phyloP scores from a whole-genome alignment of 345 rosid genomes.

The Sisymbrium altissimum region DNA sequence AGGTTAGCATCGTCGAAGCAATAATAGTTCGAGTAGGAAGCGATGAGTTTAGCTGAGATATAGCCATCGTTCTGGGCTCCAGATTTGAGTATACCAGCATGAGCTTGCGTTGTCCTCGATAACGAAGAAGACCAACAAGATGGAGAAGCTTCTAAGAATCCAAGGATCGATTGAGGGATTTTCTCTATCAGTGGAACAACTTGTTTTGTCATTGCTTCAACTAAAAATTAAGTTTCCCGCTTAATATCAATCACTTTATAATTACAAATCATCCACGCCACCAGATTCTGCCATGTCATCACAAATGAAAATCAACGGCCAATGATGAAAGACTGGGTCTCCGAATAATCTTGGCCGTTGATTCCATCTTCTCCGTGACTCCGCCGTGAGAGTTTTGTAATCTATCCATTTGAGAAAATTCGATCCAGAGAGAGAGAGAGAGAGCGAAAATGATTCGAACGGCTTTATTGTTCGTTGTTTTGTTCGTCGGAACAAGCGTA shows the following conservation, averaged over 20 bases:
- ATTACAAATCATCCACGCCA: slow-evolving; percentile 3
- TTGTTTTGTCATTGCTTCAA: slow-evolving; percentile 34
- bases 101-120: slow-evolving; percentile 31
- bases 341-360: not conserved
- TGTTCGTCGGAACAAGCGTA: slow-evolving; percentile 15
- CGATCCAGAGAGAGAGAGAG: slow-evolving; percentile 1
- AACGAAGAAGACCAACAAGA: slow-evolving; percentile 25
- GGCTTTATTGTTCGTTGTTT: slow-evolving; percentile 19
- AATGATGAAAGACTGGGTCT: not conserved
- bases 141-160: slow-evolving; percentile 23
- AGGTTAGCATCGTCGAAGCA: slow-evolving; percentile 42
- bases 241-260: not conserved
- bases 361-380: not conserved
- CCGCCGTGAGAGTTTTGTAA: not conserved
- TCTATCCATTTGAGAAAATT: not conserved
- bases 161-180: too few relatives aligned
- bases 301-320: not conserved
- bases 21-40: slow-evolving; percentile 32
- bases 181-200: slow-evolving; percentile 27
- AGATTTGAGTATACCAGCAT: slow-evolving; percentile 38
- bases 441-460: slow-evolving; percentile 21
- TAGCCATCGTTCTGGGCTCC: slow-evolving; percentile 30
- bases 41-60: slow-evolving; percentile 38
- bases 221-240: not conserved
- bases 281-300: slow-evolving; percentile 17